phyloP scores from a whole-genome alignment of 129 eudicot species.

The Smallanthus sonchifolius region DNA sequence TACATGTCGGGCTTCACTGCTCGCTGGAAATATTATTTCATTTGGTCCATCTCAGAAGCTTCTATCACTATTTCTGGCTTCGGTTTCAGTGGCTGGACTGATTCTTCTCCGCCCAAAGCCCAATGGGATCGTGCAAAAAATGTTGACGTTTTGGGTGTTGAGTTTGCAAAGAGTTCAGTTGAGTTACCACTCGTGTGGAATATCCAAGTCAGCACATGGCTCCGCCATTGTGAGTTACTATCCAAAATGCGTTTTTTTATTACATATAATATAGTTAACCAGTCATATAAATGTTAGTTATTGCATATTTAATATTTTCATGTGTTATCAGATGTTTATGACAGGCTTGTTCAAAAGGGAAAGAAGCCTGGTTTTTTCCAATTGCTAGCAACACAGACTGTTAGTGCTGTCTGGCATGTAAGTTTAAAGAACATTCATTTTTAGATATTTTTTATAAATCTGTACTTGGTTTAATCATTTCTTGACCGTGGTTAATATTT shows the following conservation, averaged over 20 bases:
- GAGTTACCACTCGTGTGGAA: slow-evolving; percentile 87
- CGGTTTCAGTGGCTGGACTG: slow-evolving; percentile 97
- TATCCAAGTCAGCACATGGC: slow-evolving; percentile 99
- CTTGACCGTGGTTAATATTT: background rate
- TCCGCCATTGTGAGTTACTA: slow-evolving; percentile 81
- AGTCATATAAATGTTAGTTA: background rate
- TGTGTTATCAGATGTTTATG: slow-evolving; percentile 76
- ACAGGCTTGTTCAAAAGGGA: slow-evolving; percentile 86
- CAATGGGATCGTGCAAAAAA: slow-evolving; percentile 93
- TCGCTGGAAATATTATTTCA: slow-evolving; percentile 95
- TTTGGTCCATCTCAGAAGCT: slow-evolving; percentile 96
- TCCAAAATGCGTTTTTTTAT: background rate
- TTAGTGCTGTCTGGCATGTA: slow-evolving; percentile 99
- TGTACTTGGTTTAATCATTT: background rate
- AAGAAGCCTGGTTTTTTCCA: slow-evolving; percentile 89
- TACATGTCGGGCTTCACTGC: slow-evolving; percentile 94
- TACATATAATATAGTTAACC: background rate
- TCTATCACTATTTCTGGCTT: slow-evolving; percentile 78
- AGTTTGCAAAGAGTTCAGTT: slow-evolving; percentile 86
- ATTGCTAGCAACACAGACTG: slow-evolving; percentile 95
- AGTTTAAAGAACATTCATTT: slow-evolving; percentile 31
- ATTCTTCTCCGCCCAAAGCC: slow-evolving; percentile 71
- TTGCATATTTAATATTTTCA: slow-evolving; percentile 2
- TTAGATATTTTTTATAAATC: background rate
- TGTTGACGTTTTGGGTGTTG: slow-evolving; percentile 89